Evolutionary conservation across 768 basidiomycete species (phyloP), one percentile per base, ranked within the genome.

Genomic region (Podaxis sp.): DNA sequence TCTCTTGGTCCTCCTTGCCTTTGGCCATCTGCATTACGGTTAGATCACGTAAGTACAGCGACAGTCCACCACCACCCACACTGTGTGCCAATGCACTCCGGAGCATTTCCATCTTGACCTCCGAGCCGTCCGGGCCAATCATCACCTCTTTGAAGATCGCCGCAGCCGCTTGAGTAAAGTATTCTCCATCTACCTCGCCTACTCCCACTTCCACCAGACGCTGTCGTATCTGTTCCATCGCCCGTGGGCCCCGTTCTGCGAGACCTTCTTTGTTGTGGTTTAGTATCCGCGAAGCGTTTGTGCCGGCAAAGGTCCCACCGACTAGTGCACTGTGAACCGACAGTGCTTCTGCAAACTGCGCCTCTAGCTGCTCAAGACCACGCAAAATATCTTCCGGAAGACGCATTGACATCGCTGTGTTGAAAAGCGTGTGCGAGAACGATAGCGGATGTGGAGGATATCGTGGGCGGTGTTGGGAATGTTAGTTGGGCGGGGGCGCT

Each of bases 91-190:
- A 32, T 21, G 44, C 52, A 52, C 21, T 60, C 40, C 59, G 23
- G 28, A 60, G 40, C 59, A 60, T 52, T 28, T 60, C 59, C 32
- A 60, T 52, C 59, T 60, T 60, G 28, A 14, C 51, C 42, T 60
- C 59, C 28, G 42, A 52, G 37, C 59, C 59, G 40, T 60, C 59
- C 37, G 50, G n/a, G 5, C 50, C 48, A 36, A 37, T 38, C 48
- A 59, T 51, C 50, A 59, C 48, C 38, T 60, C 59, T 25, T 46
- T 53, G 28, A 60, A 53, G 59, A 60, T 60, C 51, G 59, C 36
- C 23, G 57, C 59, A 4, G 59, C 59, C 9, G 59, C 59, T 36
- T 53, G 40, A 28, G 59, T 46, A 21, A 60, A 53, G 51, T 53
- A 53, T 23, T 60, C 59, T 1, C 51, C 51, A 23, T 60, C 59